These are phyloP conservation scores for Ceratobasidium sp. DNA, from an alignment of 1,284 basidiomycete genomes.

Conservation along the genomic window DNA sequence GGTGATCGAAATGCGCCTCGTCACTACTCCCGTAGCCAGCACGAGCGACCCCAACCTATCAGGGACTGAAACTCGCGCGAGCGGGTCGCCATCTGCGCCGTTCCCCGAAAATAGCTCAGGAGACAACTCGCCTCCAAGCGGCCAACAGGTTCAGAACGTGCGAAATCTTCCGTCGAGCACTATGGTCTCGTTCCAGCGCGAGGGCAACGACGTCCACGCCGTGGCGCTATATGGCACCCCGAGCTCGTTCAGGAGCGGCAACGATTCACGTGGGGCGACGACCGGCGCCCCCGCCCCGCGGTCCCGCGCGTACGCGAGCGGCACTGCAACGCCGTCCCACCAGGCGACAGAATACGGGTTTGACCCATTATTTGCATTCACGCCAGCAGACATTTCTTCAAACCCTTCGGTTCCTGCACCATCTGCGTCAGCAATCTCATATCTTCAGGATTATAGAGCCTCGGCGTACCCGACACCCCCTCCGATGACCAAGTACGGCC, in stretches of 20 bases:
- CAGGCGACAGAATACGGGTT: slow-evolving; percentile 31
- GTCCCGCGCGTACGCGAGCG: slow-evolving; percentile 40
- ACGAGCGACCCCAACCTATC: slow-evolving; percentile 34
- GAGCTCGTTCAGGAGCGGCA: slow-evolving; percentile 31
- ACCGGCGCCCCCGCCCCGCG: slow-evolving; percentile 15
- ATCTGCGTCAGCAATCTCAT: slow-evolving; percentile 28
- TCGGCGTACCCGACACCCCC: slow-evolving; percentile 40
- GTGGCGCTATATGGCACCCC: slow-evolving; percentile 41
- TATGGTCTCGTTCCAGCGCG: slow-evolving; percentile 40
- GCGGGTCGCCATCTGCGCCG: slow-evolving; percentile 20
- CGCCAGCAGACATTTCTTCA: slow-evolving; percentile 22
- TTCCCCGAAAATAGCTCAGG: slow-evolving; percentile 22
- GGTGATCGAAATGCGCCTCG: slow-evolving; percentile 37
- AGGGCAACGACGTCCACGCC: slow-evolving; percentile 38
- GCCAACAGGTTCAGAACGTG: slow-evolving; percentile 21
- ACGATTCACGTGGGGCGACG: slow-evolving; percentile 22
- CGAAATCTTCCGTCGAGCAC: slow-evolving; percentile 42
- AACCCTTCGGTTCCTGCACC: slow-evolving; percentile 39
- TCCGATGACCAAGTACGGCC: slow-evolving; percentile 31
- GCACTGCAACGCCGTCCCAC: slow-evolving; percentile 38
- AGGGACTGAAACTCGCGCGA: slow-evolving; percentile 32
- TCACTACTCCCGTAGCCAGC: slow-evolving; percentile 40
- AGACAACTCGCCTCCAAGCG: slow-evolving; percentile 31
- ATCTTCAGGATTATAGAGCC: slow-evolving; percentile 33
- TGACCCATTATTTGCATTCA: slow-evolving; percentile 38